Conservation (phyloP, 805 yeast species). For the Saccharomycopsis microspora region DNA sequence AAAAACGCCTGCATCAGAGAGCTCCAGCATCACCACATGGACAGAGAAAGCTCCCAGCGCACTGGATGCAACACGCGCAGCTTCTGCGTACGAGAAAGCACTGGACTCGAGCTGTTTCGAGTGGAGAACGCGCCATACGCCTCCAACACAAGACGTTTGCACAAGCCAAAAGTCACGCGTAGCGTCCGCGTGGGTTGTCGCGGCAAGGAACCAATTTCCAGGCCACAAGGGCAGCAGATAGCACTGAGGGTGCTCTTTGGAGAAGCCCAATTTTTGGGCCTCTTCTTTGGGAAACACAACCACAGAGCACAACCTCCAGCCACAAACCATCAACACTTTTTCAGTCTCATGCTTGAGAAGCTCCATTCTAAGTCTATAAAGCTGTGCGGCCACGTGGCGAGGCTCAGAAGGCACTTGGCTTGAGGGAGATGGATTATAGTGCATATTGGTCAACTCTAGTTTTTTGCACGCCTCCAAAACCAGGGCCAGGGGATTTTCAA, state of each 20-base stretch:
- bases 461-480: no score
- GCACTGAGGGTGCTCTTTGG: background rate
- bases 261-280: background rate
- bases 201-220: constrained; percentile 14
- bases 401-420: no score
- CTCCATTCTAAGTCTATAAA: constrained; percentile 13
- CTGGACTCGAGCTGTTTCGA: background rate
- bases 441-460: no score
- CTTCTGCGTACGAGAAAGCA: background rate
- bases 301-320: constrained; percentile 14
- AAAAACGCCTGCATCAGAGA: background rate
- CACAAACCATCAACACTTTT: constrained; percentile 13
- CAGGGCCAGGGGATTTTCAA: no score
- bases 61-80: background rate
- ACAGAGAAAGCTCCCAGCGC: constrained; percentile 13
- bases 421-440: no score
- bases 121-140: constrained; percentile 9
- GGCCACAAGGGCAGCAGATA: constrained; percentile 9
- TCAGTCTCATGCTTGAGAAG: constrained; percentile 14
- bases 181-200: constrained; percentile 2
- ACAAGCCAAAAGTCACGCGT: constrained; percentile 11
- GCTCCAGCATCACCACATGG: constrained; percentile 13
- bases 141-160: constrained; percentile 8
- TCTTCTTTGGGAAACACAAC: background rate
- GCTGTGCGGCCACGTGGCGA: background rate